Conservation (phyloP, 2,329 filamentous ascomycete genomes). For the Sclerotinia spermophila region DNA sequence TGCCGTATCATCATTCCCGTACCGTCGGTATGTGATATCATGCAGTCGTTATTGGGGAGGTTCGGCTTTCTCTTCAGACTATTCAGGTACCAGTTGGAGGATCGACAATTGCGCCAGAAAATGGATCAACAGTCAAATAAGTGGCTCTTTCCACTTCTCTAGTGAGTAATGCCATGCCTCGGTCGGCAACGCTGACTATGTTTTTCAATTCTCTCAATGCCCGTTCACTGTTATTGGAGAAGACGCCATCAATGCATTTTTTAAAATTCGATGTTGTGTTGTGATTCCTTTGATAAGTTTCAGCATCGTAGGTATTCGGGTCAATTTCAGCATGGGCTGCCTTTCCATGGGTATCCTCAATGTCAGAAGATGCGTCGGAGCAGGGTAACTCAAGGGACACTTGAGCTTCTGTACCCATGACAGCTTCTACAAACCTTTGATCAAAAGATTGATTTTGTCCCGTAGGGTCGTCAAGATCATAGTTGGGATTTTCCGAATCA, state of each 20-base stretch:
- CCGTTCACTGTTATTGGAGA: constrained; percentile 36
- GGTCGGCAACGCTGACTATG: constrained; percentile 35
- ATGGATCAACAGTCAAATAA: background rate
- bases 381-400: background rate
- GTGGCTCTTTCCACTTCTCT: constrained; percentile 23
- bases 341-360: background rate
- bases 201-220: constrained; percentile 34
- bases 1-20: background rate
- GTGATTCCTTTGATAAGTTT: constrained; percentile 32
- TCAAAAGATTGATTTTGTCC: constrained; percentile 32
- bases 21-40: background rate
- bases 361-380: background rate
- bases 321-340: background rate
- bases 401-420: constrained; percentile 20
- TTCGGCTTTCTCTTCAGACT: background rate
- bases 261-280: constrained; percentile 36
- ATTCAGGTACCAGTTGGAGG: background rate
- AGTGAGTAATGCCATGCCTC: constrained; percentile 33
- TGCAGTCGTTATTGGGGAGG: background rate
- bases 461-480: constrained; percentile 33
- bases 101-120: background rate
- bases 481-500: constrained; percentile 24
- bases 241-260: constrained; percentile 35
- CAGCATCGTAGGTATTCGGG: constrained; percentile 31
- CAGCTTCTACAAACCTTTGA: constrained; percentile 37